Base-by-base conservation (phyloP, 129 eudicot species). In the Oenanthe sinensis region DNA sequence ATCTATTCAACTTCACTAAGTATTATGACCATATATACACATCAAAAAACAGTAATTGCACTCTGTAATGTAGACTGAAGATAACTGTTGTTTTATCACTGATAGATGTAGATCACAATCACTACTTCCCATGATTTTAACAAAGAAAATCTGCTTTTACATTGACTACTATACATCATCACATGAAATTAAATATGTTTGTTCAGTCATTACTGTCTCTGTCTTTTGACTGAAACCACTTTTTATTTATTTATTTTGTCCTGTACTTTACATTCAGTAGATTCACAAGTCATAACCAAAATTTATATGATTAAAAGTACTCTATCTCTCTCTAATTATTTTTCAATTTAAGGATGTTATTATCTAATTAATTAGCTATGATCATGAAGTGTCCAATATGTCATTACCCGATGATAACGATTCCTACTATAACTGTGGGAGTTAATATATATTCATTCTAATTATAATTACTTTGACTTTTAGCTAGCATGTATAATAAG, bases 21-120 rank as follows among this genome's bases (percentile, higher is more conserved):
- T 67, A 43, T 20, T 10, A 71, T 33, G 13, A 42, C 54, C 49
- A 72, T 4, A 20, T 15, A 60, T 4, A 20, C 33, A 60, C 33
- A 60, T 60, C 36, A 60, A 58, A 58, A 8, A 30, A 17, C 2
- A 24, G 24, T 52, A 36, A 46, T 39, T 36, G 58, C 79, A 49
- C 49, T 14, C 63, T 49, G 28, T 48, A 9, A 46, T 75, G 68
- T 6, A 36, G 12, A 49, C 68, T 52, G 79, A 75, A 75, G 69
- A 36, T 50, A 75, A 75, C 68, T 50, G 69, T 75, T 50, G 79
- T 75, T 75, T 52, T 75, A 45, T 46, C 68, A 50, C 46, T 16
- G 30, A 52, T 24, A 16, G 30, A 52, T 24, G 36, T 33, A 75
- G 58, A 44, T 75, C 79, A 75, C 65, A 75, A 19, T 75, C 79